Base-by-base conservation (phyloP, 208 protist genomes). In the Leishmania major region DNA sequence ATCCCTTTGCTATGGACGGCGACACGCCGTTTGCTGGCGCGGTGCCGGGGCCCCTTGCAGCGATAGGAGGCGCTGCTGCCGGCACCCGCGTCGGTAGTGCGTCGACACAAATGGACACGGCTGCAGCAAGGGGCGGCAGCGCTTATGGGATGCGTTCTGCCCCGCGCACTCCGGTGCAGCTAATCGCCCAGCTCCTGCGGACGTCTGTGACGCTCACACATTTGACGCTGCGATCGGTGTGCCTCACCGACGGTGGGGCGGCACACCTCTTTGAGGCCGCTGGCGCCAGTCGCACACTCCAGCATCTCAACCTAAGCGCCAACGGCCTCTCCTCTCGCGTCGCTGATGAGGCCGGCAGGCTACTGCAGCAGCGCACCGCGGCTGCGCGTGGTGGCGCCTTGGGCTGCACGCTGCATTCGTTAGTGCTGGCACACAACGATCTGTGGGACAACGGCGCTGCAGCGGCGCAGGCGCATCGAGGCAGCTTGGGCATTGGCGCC, bases 401-500 rank as follows among this genome's bases (percentile, higher is more conserved):
- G 70, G 67, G 80, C 59, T 90, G 82, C 53, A 81, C 84, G 35
- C 79, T 98, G 49, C 75, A 89, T 51, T 91, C 88, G 2, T 83
- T 98, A 49, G 77, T 87, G 47, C 73, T 98, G 55, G 94, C 85
- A 73, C 82, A 89, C 71, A 97, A 97, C 82, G 78, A 89, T 47
- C 70, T 97, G 43, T 94, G 95, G 60, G 81, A 81, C 53, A 85
- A 70, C 66, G 37, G 25, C 15, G 66, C 51, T 10, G 67, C 57
- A 2, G 84, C 60, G 10, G 62, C 76, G 53, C 71, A 95, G 74
- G 96, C 84, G 77, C 87, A 87, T 47, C 94, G 95, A 73, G 78
- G 85, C 35, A 67, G 94, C 40, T 95, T 97, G 60, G 83, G 77
- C 51, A 81, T 75, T 37, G 37, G 49, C 60, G 22, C 22, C 35